Conservation (phyloP, 768 basidiomycete genomes). For the Phylloporus rhodoxanthus region DNA sequence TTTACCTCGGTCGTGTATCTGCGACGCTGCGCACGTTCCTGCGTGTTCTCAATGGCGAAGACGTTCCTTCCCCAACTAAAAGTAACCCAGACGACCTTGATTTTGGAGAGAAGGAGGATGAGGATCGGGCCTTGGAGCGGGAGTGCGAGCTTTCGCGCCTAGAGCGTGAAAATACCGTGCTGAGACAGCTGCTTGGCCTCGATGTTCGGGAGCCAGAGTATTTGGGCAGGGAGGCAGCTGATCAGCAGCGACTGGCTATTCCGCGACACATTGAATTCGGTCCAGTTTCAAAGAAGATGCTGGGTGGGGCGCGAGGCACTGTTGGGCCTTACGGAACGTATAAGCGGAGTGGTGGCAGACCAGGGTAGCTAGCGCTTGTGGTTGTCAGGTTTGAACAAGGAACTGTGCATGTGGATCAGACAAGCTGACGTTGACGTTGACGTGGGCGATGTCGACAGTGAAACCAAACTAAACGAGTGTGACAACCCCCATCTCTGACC, state of each 20-base stretch:
- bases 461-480: neutral
- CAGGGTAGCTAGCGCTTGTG: conserved; percentile 10
- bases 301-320: conserved; percentile 33
- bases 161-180: conserved; percentile 79
- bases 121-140: conserved; percentile 77
- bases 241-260: conserved; percentile 12
- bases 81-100: conserved; percentile 12
- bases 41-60: conserved; percentile 66
- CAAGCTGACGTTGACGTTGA: conserved; percentile 12
- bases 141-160: conserved; percentile 87
- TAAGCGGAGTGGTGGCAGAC: conserved; percentile 28
- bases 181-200: conserved; percentile 66
- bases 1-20: conserved; percentile 65
- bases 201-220: conserved; percentile 25
- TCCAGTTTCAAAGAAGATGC: conserved; percentile 17
- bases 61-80: conserved; percentile 23
- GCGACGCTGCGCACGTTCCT: conserved; percentile 63
- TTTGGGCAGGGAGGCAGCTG: conserved; percentile 1
- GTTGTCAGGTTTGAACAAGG: neutral
- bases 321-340: conserved; percentile 42
- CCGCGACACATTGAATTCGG: conserved; percentile 14
- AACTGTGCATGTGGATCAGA: neutral
- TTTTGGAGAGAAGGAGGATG: conserved; percentile 40
- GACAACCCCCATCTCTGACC: neutral
- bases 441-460: neutral